Percentiles rank a stretch among this genome's conserved stretches.
Evolutionary conservation across 495 filamentous ascomycete genomes (phyloP).

Genomic region (Friedmanniomyces simplex): DNA sequence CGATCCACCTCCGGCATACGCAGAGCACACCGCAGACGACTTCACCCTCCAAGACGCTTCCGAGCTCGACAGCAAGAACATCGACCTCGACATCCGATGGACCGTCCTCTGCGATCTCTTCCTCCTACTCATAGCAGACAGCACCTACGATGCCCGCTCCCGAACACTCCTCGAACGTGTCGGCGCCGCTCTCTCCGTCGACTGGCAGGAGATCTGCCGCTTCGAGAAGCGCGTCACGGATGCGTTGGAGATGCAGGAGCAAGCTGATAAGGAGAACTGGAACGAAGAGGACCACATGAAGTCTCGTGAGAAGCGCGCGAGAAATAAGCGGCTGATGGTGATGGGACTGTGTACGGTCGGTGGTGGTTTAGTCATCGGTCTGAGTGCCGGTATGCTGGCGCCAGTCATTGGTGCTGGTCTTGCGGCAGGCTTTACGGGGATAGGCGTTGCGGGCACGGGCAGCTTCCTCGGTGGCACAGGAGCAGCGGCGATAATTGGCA

Average conservation of each 20-base stretch:
- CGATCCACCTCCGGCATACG: slow-evolving; percentile 57
- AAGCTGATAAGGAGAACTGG: slow-evolving; percentile 89
- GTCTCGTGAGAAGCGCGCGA: slow-evolving; percentile 63
- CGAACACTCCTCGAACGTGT: slow-evolving; percentile 77
- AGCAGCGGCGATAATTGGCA: slow-evolving; percentile 88
- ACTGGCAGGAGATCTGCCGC: slow-evolving; percentile 87
- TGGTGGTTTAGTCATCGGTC: slow-evolving; percentile 87
- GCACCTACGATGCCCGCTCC: slow-evolving; percentile 83
- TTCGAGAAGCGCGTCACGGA: slow-evolving; percentile 98
- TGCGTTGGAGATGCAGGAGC: slow-evolving; percentile 92
- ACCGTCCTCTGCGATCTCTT: slow-evolving; percentile 96
- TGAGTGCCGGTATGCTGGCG: slow-evolving; percentile 84
- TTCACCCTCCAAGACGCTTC: slow-evolving; percentile 68
- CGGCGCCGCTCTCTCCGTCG: slow-evolving; percentile 63
- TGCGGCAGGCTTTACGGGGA: slow-evolving; percentile 88
- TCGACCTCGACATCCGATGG: slow-evolving; percentile 96
- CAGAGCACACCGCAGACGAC: slow-evolving; percentile 57
- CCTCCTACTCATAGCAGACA: slow-evolving; percentile 87
- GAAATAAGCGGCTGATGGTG: slow-evolving; percentile 76
- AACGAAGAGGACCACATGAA: slow-evolving; percentile 94
- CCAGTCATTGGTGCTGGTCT: slow-evolving; percentile 92
- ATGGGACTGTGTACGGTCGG: slow-evolving; percentile 97
- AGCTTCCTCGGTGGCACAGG: slow-evolving; percentile 85
- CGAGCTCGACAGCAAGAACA: slow-evolving; percentile 68
- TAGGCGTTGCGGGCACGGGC: slow-evolving; percentile 81